Evolutionary conservation across 768 basidiomycete genomes (phyloP).

Genomic region (Holtermanniella nyarrowii): DNA sequence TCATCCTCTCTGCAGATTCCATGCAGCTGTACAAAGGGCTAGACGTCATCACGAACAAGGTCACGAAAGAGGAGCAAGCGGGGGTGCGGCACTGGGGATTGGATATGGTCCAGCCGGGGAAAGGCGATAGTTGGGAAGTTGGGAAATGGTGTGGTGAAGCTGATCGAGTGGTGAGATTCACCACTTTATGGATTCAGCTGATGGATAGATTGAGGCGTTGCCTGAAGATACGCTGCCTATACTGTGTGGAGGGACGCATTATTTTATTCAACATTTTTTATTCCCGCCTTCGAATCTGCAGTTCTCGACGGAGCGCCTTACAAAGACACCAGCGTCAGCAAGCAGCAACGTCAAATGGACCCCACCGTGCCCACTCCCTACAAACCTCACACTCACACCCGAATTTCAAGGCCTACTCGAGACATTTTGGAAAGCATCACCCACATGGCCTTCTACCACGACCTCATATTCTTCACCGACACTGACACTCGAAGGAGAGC

Average conservation of each 20-base stretch:
- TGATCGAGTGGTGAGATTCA: constrained; percentile 54
- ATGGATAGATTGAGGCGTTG: constrained; percentile 39
- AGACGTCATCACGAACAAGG: constrained; percentile 90
- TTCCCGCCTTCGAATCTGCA: constrained; percentile 51
- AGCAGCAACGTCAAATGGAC: constrained; percentile 18
- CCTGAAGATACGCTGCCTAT: constrained; percentile 58
- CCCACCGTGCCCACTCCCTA: constrained; percentile 22
- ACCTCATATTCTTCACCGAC: background rate
- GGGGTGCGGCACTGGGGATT: constrained; percentile 83
- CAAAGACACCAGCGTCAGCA: background rate
- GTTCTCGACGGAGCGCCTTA: background rate
- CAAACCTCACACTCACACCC: constrained; percentile 2
- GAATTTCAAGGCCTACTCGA: constrained; percentile 13
- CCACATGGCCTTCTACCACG: constrained; percentile 10
- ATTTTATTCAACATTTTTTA: constrained; percentile 93
- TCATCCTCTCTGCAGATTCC: constrained; percentile 84
- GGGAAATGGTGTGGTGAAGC: constrained; percentile 71
- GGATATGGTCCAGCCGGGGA: constrained; percentile 73
- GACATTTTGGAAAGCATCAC: constrained; percentile 26
- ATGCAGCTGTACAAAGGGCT: constrained; percentile 94
- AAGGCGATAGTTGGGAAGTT: constrained; percentile 46
- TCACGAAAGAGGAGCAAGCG: constrained; percentile 60
- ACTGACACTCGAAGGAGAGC: background rate
- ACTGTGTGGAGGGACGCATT: constrained; percentile 88
- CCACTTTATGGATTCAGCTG: background rate